phyloP scores from a whole-genome alignment of 441 rosid species.

The Flueggea neowawraea region DNA sequence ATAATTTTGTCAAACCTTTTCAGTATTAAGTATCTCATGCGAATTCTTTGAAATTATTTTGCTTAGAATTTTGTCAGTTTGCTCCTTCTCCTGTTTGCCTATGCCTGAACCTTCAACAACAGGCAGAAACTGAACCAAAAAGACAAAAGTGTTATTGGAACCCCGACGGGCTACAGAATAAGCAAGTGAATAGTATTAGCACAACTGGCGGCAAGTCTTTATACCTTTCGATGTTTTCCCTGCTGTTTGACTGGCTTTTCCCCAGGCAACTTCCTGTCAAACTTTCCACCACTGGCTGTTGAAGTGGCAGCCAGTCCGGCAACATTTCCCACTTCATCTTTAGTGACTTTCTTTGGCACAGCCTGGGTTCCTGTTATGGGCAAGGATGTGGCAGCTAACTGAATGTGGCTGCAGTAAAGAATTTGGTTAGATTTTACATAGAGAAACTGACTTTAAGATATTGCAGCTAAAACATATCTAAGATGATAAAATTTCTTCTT shows the following conservation, averaged over 20 bases:
- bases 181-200: slow-evolving; percentile 3
- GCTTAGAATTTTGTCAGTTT: slow-evolving; percentile 72
- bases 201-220: background rate
- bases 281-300: slow-evolving; percentile 95
- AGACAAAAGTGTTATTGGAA: background rate
- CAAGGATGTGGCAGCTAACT: slow-evolving; percentile 80
- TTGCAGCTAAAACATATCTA: slow-evolving; percentile 3
- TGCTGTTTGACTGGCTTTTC: slow-evolving; percentile 77
- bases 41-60: slow-evolving; percentile 78
- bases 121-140: slow-evolving; percentile 63
- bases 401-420: slow-evolving; percentile 69
- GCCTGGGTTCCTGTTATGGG: slow-evolving; percentile 82
- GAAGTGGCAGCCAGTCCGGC: slow-evolving; percentile 92
- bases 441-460: background rate
- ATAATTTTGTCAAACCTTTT: slow-evolving; percentile 45
- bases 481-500: background rate
- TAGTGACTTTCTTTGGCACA: slow-evolving; percentile 64
- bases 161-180: background rate
- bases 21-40: slow-evolving; percentile 79
- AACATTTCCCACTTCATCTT: slow-evolving; percentile 72
- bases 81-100: slow-evolving; percentile 68
- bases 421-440: slow-evolving; percentile 9
- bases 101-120: slow-evolving; percentile 60
- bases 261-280: slow-evolving; percentile 80
- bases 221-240: slow-evolving; percentile 88